These are phyloP conservation scores for Groenewaldozyma auringiensis DNA, from an alignment of 1,139 yeast genomes.

Conservation along the genomic window DNA sequence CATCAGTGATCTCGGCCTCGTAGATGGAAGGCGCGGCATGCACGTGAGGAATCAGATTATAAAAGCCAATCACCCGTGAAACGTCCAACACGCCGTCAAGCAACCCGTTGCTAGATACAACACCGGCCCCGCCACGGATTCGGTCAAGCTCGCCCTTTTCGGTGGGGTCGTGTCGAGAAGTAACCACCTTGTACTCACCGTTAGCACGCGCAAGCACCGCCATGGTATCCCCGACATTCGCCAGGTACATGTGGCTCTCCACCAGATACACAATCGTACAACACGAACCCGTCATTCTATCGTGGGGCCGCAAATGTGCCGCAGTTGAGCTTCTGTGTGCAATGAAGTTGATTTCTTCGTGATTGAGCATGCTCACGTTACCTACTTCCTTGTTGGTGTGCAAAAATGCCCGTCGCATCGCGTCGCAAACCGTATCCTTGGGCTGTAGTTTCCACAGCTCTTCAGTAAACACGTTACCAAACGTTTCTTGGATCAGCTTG, in stretches of 20 bases:
- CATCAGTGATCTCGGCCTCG: conserved; percentile 51
- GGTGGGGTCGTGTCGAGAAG: conserved; percentile 81
- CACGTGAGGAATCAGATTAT: conserved; percentile 77
- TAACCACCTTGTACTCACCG: conserved; percentile 68
- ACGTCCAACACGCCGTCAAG: conserved; percentile 77
- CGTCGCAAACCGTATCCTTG: conserved; percentile 47
- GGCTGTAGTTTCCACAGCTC: conserved; percentile 49
- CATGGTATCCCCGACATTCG: conserved; percentile 87
- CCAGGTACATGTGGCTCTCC: conserved; percentile 64
- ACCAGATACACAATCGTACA: conserved; percentile 73
- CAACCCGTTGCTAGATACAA: conserved; percentile 76
- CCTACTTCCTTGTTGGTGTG: conserved; percentile 78
- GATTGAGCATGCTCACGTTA: conserved; percentile 31
- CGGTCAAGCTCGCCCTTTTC: conserved; percentile 73
- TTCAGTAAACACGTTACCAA: conserved; percentile 54
- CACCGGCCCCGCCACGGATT: conserved; percentile 87
- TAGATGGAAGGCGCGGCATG: conserved; percentile 81
- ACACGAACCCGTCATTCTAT: conserved; percentile 77
- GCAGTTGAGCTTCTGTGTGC: conserved; percentile 32
- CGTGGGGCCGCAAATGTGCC: conserved; percentile 38
- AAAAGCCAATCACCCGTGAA: conserved; percentile 89
- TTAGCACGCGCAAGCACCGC: conserved; percentile 71
- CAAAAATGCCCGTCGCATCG: conserved; percentile 72
- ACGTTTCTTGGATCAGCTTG: conserved; percentile 62
- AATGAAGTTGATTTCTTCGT: conserved; percentile 26